Evolutionary conservation across 805 yeast species (phyloP).

Genomic region (Dipodascus geniculatus): DNA sequence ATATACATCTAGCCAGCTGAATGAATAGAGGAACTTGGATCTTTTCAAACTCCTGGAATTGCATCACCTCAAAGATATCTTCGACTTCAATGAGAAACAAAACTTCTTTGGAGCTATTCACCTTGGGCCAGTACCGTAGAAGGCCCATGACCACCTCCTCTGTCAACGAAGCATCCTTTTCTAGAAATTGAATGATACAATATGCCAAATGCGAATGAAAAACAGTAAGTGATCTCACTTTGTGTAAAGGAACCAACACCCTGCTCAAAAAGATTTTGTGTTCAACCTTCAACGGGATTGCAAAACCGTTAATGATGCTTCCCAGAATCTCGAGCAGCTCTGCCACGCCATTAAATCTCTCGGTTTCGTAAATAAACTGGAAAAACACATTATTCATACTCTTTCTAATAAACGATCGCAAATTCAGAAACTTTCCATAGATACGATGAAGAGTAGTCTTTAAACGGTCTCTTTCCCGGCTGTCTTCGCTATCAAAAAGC

Average conservation of each 20-base stretch:
- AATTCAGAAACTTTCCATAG: slow-evolving; percentile 85
- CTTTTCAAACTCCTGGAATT: slow-evolving; percentile 81
- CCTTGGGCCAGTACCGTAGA: slow-evolving; percentile 92
- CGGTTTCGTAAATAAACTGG: slow-evolving; percentile 91
- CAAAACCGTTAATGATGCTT: slow-evolving; percentile 94
- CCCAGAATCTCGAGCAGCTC: slow-evolving; percentile 92
- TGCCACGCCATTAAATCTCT: slow-evolving; percentile 89
- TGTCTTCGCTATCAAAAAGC: slow-evolving; percentile 91
- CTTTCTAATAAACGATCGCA: slow-evolving; percentile 83
- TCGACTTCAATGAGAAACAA: slow-evolving; percentile 94
- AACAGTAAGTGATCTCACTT: slow-evolving; percentile 74
- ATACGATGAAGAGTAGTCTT: slow-evolving; percentile 93
- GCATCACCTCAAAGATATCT: slow-evolving; percentile 93
- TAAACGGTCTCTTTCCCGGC: slow-evolving; percentile 87
- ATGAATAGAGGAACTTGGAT: slow-evolving; percentile 90
- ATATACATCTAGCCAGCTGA: slow-evolving; percentile 85
- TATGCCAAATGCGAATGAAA: slow-evolving; percentile 97
- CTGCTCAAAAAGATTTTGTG: slow-evolving; percentile 83
- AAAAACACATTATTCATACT: slow-evolving; percentile 85
- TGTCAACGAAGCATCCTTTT: slow-evolving; percentile 82
- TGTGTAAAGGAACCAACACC: slow-evolving; percentile 84
- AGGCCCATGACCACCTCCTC: slow-evolving; percentile 96
- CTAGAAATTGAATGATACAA: slow-evolving; percentile 92
- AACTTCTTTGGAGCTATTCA: slow-evolving; percentile 87
- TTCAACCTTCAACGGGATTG: slow-evolving; percentile 92